Conservation (phyloP, 2,329 filamentous ascomycete species). For the Hypoxylon sp. region DNA sequence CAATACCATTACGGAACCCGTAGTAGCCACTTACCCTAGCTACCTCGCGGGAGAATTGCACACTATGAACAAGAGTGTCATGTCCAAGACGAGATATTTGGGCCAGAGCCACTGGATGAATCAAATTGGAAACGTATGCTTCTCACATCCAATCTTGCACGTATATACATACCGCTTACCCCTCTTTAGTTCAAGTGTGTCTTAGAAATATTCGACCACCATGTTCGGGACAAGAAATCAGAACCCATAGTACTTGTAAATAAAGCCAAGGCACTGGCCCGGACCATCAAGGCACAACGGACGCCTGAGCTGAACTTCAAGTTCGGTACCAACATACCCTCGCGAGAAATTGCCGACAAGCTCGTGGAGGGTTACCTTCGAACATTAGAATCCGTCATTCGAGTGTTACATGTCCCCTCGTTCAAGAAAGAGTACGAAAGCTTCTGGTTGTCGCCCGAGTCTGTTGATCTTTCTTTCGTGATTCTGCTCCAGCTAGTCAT, state of each 20-base stretch:
- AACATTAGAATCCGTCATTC: conserved; percentile 69
- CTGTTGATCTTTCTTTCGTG: conserved; percentile 61
- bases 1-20: conserved; percentile 20
- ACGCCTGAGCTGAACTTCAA: conserved; percentile 56
- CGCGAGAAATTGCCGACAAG: conserved; percentile 62
- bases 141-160: conserved; percentile 1
- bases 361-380: conserved; percentile 69
- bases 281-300: conserved; percentile 61
- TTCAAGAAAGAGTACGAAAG: conserved; percentile 69
- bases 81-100: conserved; percentile 63
- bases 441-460: conserved; percentile 63
- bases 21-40: conserved; percentile 42
- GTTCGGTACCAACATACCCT: conserved; percentile 59
- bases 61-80: conserved; percentile 50
- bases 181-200: conserved; percentile 45
- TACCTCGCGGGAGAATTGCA: conserved; percentile 48
- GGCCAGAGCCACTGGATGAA: conserved; percentile 68
- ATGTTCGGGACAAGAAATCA: conserved; percentile 48
- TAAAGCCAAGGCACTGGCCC: conserved; percentile 60
- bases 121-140: conserved; percentile 59
- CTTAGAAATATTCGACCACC: conserved; percentile 48
- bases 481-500: conserved; percentile 69
- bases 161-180: conserved; percentile 16
- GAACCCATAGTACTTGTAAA: conserved; percentile 55
- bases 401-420: conserved; percentile 71